Conservation (phyloP, 208 protist species). For the Acanthamoeba culbertsoni region DNA sequence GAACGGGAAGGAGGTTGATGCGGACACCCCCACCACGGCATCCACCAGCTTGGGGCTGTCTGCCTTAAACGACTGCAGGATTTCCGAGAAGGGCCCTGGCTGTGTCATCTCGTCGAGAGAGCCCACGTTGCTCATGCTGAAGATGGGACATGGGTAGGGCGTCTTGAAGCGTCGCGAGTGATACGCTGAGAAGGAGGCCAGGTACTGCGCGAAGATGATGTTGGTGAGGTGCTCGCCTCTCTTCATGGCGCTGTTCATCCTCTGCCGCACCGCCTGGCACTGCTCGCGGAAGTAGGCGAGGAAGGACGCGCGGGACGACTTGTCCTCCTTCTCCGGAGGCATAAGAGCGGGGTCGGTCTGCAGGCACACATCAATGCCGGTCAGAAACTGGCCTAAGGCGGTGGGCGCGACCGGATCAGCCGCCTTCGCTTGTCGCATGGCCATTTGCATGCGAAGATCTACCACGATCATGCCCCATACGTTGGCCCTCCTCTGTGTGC, state of each 20-base stretch:
- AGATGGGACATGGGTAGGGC: neutral
- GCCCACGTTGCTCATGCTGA: constrained; percentile 5
- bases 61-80: neutral
- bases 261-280: neutral
- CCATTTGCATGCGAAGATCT: neutral
- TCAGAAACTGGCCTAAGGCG: neutral
- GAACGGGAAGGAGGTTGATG: neutral
- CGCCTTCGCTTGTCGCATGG: neutral
- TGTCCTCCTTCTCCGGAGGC: neutral
- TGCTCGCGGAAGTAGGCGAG: neutral
- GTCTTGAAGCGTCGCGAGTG: neutral
- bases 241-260: neutral
- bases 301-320: neutral
- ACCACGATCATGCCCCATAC: neutral
- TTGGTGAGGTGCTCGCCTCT: neutral
- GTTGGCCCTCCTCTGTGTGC: neutral
- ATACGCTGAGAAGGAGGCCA: neutral
- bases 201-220: neutral
- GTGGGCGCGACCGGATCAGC: neutral
- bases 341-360: neutral
- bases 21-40: neutral
- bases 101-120: neutral
- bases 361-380: neutral
- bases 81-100: neutral
- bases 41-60: neutral